Conservation (phyloP, 78 protist species). For the Dictyostelium purpureum region DNA sequence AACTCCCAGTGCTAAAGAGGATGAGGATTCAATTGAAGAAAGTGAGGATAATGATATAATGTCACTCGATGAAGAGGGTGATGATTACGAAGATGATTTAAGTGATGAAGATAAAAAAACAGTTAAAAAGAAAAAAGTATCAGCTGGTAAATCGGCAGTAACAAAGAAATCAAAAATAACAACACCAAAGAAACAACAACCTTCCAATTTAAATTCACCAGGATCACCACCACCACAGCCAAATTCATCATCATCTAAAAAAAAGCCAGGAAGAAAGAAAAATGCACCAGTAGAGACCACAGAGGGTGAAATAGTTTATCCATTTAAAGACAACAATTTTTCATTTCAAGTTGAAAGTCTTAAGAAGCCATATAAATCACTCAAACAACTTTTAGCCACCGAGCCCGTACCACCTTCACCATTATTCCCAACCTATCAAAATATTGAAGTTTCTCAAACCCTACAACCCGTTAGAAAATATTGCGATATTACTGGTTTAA, state of each 20-base stretch:
- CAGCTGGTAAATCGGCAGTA: neutral
- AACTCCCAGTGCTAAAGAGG: neutral
- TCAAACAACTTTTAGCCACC: slow-evolving; percentile 29
- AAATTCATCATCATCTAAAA: neutral
- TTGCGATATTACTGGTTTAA: slow-evolving; percentile 44
- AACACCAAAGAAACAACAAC: neutral
- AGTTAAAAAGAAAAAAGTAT: neutral
- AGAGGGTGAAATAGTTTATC: neutral
- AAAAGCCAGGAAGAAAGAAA: slow-evolving; percentile 46
- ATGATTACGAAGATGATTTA: neutral
- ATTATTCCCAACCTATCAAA: slow-evolving; percentile 45
- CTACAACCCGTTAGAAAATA: slow-evolving; percentile 14
- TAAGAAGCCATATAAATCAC: slow-evolving; percentile 43
- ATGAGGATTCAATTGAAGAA: neutral
- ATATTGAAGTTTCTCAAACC: slow-evolving; percentile 49
- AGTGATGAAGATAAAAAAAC: neutral
- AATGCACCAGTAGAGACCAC: neutral
- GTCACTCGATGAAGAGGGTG: neutral
- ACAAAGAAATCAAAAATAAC: neutral
- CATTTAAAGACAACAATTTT: slow-evolving; percentile 44
- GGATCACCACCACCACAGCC: neutral
- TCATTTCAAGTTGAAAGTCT: neutral
- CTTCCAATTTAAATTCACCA: neutral
- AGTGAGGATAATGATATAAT: neutral
- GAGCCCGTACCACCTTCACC: slow-evolving; percentile 16